Percentiles rank a stretch among this genome's conserved stretches.
phyloP scores from a whole-genome alignment of 1,139 yeast genomes.

The Lodderomyces margitis region DNA sequence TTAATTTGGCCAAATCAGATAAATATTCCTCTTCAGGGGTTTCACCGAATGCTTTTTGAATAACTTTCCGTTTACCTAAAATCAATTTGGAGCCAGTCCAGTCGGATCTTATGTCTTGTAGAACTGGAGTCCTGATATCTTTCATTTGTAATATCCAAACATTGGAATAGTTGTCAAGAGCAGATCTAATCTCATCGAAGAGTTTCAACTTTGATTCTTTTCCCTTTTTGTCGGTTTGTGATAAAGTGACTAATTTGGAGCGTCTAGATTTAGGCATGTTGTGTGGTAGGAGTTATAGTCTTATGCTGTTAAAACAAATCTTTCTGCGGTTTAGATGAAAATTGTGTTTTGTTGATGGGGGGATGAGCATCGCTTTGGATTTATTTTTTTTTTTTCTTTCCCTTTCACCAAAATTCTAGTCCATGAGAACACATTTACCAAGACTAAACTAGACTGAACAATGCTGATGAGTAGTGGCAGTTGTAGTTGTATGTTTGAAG shows the following conservation, averaged over 20 bases:
- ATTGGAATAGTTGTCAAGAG: constrained; percentile 72
- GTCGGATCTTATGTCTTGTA: constrained; percentile 87
- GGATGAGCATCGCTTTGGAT: background rate
- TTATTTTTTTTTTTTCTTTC: background rate
- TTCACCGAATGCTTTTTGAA: constrained; percentile 89
- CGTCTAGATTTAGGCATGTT: constrained; percentile 93
- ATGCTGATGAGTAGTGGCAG: no score
- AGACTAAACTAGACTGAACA: no score
- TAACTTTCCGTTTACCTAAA: constrained; percentile 89
- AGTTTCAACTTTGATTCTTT: constrained; percentile 87
- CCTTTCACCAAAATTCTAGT: no score
- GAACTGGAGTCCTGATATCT: constrained; percentile 93
- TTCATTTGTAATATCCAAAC: constrained; percentile 85
- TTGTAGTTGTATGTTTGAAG: no score
- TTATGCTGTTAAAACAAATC: no score
- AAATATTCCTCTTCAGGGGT: constrained; percentile 86
- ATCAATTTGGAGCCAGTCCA: constrained; percentile 89
- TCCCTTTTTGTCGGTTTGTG: constrained; percentile 95
- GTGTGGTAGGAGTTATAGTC: no score
- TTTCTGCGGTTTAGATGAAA: no score
- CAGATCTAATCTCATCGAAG: constrained; percentile 83
- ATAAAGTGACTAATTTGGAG: constrained; percentile 89
- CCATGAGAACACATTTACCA: no score
- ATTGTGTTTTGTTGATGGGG: no score
- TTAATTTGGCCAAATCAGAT: constrained; percentile 72